Percentiles rank a stretch among this genome's conserved stretches.
Conservation (phyloP, 202 grass and related monocot species). For the Hordeum pubiflorum region DNA sequence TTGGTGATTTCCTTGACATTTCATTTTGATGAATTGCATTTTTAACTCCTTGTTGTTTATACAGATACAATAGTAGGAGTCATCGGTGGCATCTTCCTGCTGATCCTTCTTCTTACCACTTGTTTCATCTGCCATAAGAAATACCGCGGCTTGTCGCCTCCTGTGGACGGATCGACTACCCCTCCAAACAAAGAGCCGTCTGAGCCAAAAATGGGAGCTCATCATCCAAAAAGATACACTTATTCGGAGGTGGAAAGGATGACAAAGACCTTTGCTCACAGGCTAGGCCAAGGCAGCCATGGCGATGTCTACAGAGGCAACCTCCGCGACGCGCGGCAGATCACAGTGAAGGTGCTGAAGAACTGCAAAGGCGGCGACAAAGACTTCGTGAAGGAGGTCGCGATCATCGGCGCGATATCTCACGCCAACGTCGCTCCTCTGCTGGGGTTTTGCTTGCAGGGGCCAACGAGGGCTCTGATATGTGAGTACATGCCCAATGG, state of each 20-base stretch:
- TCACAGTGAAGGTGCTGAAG: conserved; percentile 31
- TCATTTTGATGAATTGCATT: background rate
- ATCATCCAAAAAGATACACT: conserved; percentile 22
- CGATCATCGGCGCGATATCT: conserved; percentile 10
- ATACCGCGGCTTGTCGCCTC: background rate
- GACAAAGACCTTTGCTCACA: conserved; percentile 30
- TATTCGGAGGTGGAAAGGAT: conserved; percentile 35
- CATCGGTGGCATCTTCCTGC: conserved; percentile 1
- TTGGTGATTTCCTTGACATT: background rate
- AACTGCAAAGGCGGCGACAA: background rate
- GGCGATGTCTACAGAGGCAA: conserved; percentile 36
- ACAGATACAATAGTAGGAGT: conserved; percentile 24
- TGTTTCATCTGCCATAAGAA: conserved; percentile 18
- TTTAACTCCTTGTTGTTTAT: background rate
- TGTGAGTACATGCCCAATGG: conserved; percentile 55
- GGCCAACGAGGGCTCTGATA: conserved; percentile 43
- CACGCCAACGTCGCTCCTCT: conserved; percentile 35
- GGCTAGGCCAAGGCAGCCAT: conserved; percentile 23
- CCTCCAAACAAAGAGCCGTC: background rate
- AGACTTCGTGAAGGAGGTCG: conserved; percentile 30
- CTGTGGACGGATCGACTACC: background rate
- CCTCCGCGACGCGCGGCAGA: conserved; percentile 8
- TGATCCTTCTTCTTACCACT: background rate
- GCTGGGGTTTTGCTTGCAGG: conserved; percentile 45
- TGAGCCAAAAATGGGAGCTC: background rate